Conservation (phyloP, 2,329 filamentous ascomycete genomes). For the Pseudogymnoascus sp. region DNA sequence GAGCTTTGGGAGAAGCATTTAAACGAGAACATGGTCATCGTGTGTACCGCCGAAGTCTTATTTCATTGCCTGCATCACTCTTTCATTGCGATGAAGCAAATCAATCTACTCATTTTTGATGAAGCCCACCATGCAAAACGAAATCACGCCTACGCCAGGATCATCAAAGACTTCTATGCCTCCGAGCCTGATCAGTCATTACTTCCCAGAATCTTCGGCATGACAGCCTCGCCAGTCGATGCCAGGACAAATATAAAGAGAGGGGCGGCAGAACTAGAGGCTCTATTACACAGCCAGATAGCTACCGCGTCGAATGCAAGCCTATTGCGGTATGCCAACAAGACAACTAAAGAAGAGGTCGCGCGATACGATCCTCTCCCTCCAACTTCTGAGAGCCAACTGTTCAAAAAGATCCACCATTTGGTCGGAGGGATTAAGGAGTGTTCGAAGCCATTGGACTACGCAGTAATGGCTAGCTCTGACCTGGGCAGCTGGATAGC, state of each 20-base stretch:
- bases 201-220: constrained; percentile 78
- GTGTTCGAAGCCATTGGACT: constrained; percentile 36
- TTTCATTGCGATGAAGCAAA: constrained; percentile 71
- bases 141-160: constrained; percentile 80
- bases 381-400: constrained; percentile 51
- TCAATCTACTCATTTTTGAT: constrained; percentile 90
- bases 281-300: constrained; percentile 72
- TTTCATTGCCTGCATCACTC: constrained; percentile 70
- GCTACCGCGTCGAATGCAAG: constrained; percentile 60
- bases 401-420: constrained; percentile 43
- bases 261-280: constrained; percentile 68
- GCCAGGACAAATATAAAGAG: constrained; percentile 64
- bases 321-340: constrained; percentile 51
- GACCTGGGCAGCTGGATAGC: constrained; percentile 78
- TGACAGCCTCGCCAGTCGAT: constrained; percentile 95
- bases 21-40: constrained; percentile 68
- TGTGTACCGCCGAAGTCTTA: constrained; percentile 87
- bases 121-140: constrained; percentile 96
- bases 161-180: constrained; percentile 81
- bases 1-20: constrained; percentile 53
- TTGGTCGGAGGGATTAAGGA: background rate
- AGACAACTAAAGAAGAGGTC: constrained; percentile 52
- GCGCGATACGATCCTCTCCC: constrained; percentile 45
- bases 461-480: constrained; percentile 51
- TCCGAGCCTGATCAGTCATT: constrained; percentile 36